Percentiles rank a stretch among this genome's conserved stretches.
Conservation (phyloP, 192 early-diverging fungal genomes). For the Jimgerdemannia flammicorona region DNA sequence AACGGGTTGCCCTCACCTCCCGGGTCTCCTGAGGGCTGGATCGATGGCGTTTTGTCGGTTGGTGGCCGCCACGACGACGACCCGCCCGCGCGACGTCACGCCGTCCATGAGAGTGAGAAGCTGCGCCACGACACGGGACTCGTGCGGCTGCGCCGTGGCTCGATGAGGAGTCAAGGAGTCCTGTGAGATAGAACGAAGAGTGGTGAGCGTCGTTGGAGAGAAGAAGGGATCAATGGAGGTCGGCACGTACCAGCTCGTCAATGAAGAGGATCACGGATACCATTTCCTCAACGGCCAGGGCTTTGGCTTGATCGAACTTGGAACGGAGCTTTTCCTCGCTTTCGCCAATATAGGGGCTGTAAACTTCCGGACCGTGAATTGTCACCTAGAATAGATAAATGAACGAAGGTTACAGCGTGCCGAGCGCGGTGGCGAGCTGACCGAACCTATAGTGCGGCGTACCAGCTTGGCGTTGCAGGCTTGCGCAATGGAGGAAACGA, state of each 20-base stretch:
- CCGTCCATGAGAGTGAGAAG: constrained; percentile 92
- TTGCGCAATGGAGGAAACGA: constrained; percentile 68
- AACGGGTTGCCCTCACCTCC: constrained; percentile 42
- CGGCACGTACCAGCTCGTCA: constrained; percentile 79
- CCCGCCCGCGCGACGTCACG: constrained; percentile 50
- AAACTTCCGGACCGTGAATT: constrained; percentile 81
- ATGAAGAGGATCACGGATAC: constrained; percentile 86
- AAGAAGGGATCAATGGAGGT: too few relatives aligned
- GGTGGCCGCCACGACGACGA: constrained; percentile 84
- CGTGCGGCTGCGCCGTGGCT: constrained; percentile 53
- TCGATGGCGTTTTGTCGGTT: constrained; percentile 87
- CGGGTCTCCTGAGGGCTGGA: constrained; percentile 77
- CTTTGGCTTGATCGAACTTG: constrained; percentile 67
- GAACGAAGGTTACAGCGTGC: constrained; percentile 17
- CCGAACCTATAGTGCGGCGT: constrained; percentile 22
- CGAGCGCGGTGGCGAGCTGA: constrained; percentile 3
- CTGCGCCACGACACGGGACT: constrained; percentile 82
- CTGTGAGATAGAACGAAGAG: constrained; percentile 20
- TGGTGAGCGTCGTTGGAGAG: too few relatives aligned
- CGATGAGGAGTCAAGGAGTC: constrained; percentile 75
- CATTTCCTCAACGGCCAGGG: constrained; percentile 2
- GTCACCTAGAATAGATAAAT: constrained; percentile 36
- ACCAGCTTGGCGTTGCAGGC: constrained; percentile 66
- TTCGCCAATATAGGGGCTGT: constrained; percentile 82
- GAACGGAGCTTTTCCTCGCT: constrained; percentile 75